A percentile compares a stretch with the other conserved stretches of the same genome.
phyloP scores from a whole-genome alignment of 2,329 filamentous ascomycete species.

The Ascochyta lentis region DNA sequence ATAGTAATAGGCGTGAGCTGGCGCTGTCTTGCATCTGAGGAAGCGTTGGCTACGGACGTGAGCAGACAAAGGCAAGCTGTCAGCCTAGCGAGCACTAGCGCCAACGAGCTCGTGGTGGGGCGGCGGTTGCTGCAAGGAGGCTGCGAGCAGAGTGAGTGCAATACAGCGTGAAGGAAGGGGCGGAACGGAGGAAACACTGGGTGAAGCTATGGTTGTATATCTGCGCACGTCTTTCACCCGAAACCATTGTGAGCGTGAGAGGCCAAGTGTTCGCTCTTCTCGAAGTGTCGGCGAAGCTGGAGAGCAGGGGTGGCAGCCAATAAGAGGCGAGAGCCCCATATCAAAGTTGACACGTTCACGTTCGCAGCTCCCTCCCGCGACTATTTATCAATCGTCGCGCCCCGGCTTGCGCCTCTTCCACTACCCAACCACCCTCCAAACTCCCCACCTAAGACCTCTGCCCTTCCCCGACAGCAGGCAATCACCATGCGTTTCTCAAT shows the following conservation, averaged over 20 bases:
- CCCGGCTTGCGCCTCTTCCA: conserved; percentile 29
- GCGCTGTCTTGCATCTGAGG: neutral
- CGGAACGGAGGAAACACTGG: neutral
- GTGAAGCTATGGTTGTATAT: neutral
- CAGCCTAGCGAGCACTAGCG: conserved; percentile 19
- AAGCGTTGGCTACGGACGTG: neutral
- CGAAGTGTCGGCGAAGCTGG: conserved; percentile 13
- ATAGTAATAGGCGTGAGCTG: neutral
- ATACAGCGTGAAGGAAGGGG: neutral
- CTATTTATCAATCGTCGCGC: conserved; percentile 35
- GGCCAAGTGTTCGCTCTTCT: conserved; percentile 16
- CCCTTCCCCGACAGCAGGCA: conserved; percentile 41
- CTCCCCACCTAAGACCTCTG: conserved; percentile 36
- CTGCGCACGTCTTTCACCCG: neutral
- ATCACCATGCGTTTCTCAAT: conserved; percentile 67
- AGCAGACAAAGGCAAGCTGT: neutral
- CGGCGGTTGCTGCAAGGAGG: conserved; percentile 5
- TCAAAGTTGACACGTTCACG: conserved; percentile 26
- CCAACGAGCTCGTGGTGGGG: conserved; percentile 4
- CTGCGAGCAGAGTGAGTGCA: neutral
- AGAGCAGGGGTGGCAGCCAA: conserved; percentile 15
- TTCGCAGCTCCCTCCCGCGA: conserved; percentile 30
- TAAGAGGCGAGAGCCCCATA: conserved; percentile 3
- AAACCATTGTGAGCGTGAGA: conserved; percentile 1
- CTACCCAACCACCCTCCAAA: conserved; percentile 21